Evolutionary conservation across 306 rosid species (phyloP).

Genomic region (Geum urbanum): DNA sequence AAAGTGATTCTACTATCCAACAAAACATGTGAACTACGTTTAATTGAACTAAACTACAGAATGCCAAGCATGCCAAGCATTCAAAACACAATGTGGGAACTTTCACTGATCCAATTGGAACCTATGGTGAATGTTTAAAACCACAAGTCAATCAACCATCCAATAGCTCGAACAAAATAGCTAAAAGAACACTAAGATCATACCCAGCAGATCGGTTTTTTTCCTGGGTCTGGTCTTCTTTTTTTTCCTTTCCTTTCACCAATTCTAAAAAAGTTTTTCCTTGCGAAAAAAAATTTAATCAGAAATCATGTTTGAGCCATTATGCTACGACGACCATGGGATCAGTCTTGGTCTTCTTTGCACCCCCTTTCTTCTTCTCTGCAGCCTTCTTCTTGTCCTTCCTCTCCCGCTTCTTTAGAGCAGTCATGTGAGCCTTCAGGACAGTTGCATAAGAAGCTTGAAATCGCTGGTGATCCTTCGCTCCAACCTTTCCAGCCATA

Average conservation of each 20-base stretch:
- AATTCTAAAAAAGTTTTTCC: background rate
- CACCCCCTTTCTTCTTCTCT: conserved; percentile 54
- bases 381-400: conserved; percentile 86
- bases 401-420: conserved; percentile 93
- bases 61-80: too few species aligned
- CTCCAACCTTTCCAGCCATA: conserved; percentile 67
- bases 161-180: background rate
- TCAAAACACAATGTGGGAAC: too few species aligned
- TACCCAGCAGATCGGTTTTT: background rate
- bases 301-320: background rate
- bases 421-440: conserved; percentile 94
- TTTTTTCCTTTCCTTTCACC: background rate
- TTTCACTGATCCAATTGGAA: too few species aligned
- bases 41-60: too few species aligned
- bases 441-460: conserved; percentile 97
- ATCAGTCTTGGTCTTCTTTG: conserved; percentile 40
- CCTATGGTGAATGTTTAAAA: too few species aligned
- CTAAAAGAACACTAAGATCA: background rate
- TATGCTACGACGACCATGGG: background rate
- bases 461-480: conserved; percentile 89
- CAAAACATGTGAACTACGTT: too few species aligned
- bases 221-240: background rate
- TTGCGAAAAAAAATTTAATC: background rate
- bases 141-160: too few species aligned
- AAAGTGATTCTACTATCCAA: too few species aligned